Evolutionary conservation across 345 rosid species (phyloP).

Genomic region (Hirschfeldia incana): DNA sequence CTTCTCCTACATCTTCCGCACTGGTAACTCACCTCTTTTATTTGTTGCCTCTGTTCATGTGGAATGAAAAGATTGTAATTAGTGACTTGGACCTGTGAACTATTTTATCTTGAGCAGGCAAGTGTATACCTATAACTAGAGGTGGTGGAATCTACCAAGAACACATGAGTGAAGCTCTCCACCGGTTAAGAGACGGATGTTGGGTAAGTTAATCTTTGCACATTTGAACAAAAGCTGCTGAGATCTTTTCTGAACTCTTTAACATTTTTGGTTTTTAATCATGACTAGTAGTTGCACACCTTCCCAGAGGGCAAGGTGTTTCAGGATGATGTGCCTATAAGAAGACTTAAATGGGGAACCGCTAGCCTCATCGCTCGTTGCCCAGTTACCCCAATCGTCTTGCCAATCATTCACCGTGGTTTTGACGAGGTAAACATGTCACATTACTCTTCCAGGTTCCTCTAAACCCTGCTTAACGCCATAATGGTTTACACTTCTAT

Average conservation of each 20-base stretch:
- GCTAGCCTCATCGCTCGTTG: constrained; percentile 84
- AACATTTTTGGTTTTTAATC: constrained; percentile 17
- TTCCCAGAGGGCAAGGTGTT: constrained; percentile 92
- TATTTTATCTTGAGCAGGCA: constrained; percentile 54
- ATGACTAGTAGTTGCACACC: constrained; percentile 67
- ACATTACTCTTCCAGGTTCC: not conserved
- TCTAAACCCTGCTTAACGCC: too few species aligned
- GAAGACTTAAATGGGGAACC: constrained; percentile 95
- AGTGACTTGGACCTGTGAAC: not conserved
- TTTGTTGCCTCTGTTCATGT: not conserved
- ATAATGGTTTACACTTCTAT: too few species aligned
- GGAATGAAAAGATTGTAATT: not conserved
- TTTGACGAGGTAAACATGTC: constrained; percentile 63
- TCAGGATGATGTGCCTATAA: constrained; percentile 73
- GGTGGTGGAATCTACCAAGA: constrained; percentile 92
- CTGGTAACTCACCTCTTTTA: constrained; percentile 40
- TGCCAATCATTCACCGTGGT: constrained; percentile 76
- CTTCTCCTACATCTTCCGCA: constrained; percentile 69
- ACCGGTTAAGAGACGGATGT: constrained; percentile 65
- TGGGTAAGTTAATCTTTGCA: constrained; percentile 55
- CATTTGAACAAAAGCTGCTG: not conserved
- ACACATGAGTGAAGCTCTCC: constrained; percentile 86
- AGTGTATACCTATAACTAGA: constrained; percentile 93
- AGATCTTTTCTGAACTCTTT: not conserved
- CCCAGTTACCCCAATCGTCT: constrained; percentile 70